Evolutionary conservation across 2,329 filamentous ascomycete species (phyloP).

Genomic region (Didymella pomorum): DNA sequence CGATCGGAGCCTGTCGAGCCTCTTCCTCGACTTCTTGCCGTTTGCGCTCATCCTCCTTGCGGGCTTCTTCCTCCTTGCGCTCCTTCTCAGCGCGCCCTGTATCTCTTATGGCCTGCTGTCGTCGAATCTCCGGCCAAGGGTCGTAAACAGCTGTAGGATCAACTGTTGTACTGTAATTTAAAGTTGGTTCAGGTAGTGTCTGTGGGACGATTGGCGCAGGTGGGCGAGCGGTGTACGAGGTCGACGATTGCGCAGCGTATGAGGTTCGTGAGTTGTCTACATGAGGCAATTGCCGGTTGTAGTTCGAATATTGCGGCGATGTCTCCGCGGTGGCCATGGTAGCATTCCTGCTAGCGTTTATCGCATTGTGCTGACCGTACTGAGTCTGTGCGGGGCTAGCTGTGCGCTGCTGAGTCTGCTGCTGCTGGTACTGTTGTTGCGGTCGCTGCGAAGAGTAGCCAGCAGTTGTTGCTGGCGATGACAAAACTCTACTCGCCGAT

Average conservation of each 20-base stretch:
- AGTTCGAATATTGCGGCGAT: slow-evolving; percentile 34
- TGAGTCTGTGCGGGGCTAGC: slow-evolving; percentile 40
- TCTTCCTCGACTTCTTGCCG: slow-evolving; percentile 33
- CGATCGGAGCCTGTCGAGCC: slow-evolving; percentile 18
- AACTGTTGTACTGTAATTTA: slow-evolving; percentile 53
- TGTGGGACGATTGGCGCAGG: slow-evolving; percentile 28
- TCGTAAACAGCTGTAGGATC: slow-evolving; percentile 64
- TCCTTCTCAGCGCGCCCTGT: slow-evolving; percentile 48
- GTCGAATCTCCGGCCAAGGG: slow-evolving; percentile 59
- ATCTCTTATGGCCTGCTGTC: slow-evolving; percentile 51
- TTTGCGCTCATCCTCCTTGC: slow-evolving; percentile 37
- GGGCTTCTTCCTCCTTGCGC: slow-evolving; percentile 34
- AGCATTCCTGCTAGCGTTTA: slow-evolving; percentile 21
- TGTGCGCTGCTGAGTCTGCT: slow-evolving; percentile 34
- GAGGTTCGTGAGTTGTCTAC: slow-evolving; percentile 29
- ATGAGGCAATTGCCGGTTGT: slow-evolving; percentile 34
- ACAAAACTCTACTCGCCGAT: slow-evolving; percentile 26
- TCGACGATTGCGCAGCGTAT: slow-evolving; percentile 24
- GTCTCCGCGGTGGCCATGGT: slow-evolving; percentile 22
- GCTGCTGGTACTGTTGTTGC: slow-evolving; percentile 35
- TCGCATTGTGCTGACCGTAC: slow-evolving; percentile 26
- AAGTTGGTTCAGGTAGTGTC: slow-evolving; percentile 29
- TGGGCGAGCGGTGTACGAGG: slow-evolving; percentile 28
- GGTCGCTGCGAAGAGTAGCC: slow-evolving; percentile 38
- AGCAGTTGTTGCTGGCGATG: slow-evolving; percentile 36